These are phyloP conservation scores for Eimeria maxima DNA, from an alignment of 169 alveolate species.

Conservation along the genomic window DNA sequence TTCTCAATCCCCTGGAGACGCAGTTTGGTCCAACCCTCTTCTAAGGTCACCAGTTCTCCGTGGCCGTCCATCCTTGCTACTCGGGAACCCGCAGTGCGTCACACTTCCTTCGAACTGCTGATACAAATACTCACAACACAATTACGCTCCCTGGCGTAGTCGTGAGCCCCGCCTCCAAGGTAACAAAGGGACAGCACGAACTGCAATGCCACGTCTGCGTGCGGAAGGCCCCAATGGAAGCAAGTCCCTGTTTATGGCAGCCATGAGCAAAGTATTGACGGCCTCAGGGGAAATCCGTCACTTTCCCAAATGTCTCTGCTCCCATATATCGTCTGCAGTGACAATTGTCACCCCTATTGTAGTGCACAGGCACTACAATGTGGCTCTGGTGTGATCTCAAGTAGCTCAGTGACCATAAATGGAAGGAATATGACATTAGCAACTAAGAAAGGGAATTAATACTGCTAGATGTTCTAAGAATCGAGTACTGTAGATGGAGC, in stretches of 20 bases:
- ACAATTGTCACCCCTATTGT: conserved; percentile 42
- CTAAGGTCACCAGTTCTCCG: conserved; percentile 76
- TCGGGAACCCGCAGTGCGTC: background rate
- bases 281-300: background rate
- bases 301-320: background rate
- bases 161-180: background rate
- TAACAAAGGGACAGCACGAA: conserved; percentile 1
- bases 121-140: background rate
- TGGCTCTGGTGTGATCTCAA: no score
- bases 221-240: conserved; percentile 30
- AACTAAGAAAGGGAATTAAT: no score
- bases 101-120: background rate
- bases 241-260: background rate
- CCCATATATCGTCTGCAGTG: background rate
- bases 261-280: conserved; percentile 35
- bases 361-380: no score
- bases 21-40: conserved; percentile 74
- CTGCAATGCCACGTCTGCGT: conserved; percentile 20
- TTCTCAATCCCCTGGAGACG: conserved; percentile 81
- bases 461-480: no score
- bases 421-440: no score
- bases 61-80: conserved; percentile 51
- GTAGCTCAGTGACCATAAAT: no score
- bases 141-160: background rate
- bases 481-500: no score